phyloP scores from a whole-genome alignment of 2,329 filamentous ascomycete genomes.

The Venturia asperata region DNA sequence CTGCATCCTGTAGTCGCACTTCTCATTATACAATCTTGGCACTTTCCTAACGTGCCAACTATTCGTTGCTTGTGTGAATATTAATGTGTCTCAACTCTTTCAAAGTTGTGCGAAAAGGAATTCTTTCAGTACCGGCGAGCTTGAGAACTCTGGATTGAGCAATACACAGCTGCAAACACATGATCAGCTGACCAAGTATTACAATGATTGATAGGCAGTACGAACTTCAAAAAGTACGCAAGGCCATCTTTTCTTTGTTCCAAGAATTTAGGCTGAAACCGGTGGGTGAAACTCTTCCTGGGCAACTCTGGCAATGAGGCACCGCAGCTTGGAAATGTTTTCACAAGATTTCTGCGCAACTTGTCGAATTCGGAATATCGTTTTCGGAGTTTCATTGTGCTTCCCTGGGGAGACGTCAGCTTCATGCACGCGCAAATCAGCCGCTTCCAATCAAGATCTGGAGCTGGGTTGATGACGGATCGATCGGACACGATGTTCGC shows the following conservation, averaged over 20 bases:
- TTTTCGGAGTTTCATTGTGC: constrained; percentile 53
- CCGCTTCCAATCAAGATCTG: constrained; percentile 22
- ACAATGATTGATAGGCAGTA: constrained; percentile 22
- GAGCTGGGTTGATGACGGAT: constrained; percentile 18
- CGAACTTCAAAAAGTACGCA: constrained; percentile 89
- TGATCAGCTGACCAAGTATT: constrained; percentile 20
- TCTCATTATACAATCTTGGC: neutral
- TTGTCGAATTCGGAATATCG: constrained; percentile 93
- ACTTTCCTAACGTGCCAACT: neutral
- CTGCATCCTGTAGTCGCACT: neutral
- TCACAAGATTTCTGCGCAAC: constrained; percentile 63
- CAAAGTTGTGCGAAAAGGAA: constrained; percentile 58
- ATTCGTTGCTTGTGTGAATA: neutral
- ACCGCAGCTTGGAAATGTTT: constrained; percentile 76
- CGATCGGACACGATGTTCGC: constrained; percentile 10
- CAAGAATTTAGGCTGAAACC: constrained; percentile 75
- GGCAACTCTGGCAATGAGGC: constrained; percentile 84
- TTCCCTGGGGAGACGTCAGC: constrained; percentile 36
- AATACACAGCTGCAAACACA: constrained; percentile 64
- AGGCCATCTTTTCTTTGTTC: constrained; percentile 76
- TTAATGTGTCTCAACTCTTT: neutral
- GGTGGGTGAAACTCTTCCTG: constrained; percentile 77
- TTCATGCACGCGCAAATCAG: neutral
- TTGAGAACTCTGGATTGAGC: constrained; percentile 87
- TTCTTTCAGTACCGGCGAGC: constrained; percentile 83